Base-by-base conservation (phyloP, 2,329 filamentous ascomycete species). In the Pyrenophora teres region DNA sequence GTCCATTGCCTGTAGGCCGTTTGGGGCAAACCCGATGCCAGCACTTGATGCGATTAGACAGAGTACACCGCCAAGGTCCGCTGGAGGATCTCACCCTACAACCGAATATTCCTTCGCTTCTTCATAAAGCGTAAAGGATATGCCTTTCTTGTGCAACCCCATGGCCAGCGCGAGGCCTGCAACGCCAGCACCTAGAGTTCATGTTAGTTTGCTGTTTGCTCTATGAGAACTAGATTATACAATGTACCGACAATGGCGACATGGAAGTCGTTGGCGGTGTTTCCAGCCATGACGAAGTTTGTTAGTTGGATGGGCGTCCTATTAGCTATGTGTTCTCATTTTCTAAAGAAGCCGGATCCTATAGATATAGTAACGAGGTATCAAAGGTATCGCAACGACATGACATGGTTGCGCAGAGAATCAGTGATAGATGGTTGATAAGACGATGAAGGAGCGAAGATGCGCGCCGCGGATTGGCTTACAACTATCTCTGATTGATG, bases 1-100 rank as follows among this genome's bases (percentile, higher is more conserved):
- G 41, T 76, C 72, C 67, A 79, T 77, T 6, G 76, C 74, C 12
- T 64, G 64, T 16, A 78, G 52, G 5, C 74, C 69, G 59, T 78
- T 79, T 6, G 76, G 76, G 0, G 72, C 76, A 7, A 78, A 55
- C 5, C 62, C 65, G 13, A 68, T 59, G n/a, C 68, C 68, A 5
- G 67, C 67, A 31, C 52, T 55, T 36, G 16, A 21, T 12, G 7
- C 8, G n/a, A 43, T n/a, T 6, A 37, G 18, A 10, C 50, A 25
- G 45, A 33, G 21, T 12, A 16, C 12, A 15, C 4, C 8, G 10
- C n/a, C 12, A 40, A 21, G 12, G 38, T 8, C 8, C 1, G 15
- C 18, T 18, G 8, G n/a, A 40, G 9, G 3, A 21, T 18, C 19
- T 16, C 21, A 43, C 40, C 68, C 68, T 12, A 65, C 57, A 13